Evolutionary conservation across 2,329 filamentous ascomycete species (phyloP), one percentile per base, ranked within the genome.

Genomic region (Macroventuria anomochaeta): DNA sequence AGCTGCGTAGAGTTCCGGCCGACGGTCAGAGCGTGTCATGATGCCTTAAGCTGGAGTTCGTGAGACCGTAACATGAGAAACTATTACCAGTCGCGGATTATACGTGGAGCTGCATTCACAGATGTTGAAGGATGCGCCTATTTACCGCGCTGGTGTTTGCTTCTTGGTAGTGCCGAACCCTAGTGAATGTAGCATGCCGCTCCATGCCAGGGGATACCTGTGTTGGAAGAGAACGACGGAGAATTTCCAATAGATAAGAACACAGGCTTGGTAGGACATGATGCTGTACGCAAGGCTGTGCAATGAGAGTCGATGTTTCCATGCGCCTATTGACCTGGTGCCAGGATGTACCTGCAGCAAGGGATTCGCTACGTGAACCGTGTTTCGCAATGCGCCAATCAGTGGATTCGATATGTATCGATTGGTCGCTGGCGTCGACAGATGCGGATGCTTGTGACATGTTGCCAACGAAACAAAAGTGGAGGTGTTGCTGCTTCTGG

Each of bases 1-100:
- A 34, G 62, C 62, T 10, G 51, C 53, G 28, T 58, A 63, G 11
- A 67, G 57, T 50, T 62, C 62, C 26, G 62, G 39, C 53, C 61
- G 57, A 51, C 59, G 44, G 44, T 61, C 59, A 17, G 47, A 48
- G 38, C 10, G 43, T 20, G 44, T 32, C 61, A 64, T 62, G 8
- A 37, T 56, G 42, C 48, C 23, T 43, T 7, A 32, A 41, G 18
- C 31, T 42, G 47, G 31, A 42, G 17, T 44, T 49, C 18, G 40
- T 51, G 52, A 29, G 34, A 55, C 48, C 28, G 43, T 50, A 38
- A 55, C 41, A 55, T 55, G 46, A 50, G 46, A 54, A 39, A 50
- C 12, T 40, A 42, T 37, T 46, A 46, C 25, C 46, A 37, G 52
- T 39, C 26, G 36, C 52, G 34, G 41, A 17, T 46, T 55, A 55